Conservation (phyloP, 1,284 basidiomycete genomes). For the Ceratobasidium sp. region DNA sequence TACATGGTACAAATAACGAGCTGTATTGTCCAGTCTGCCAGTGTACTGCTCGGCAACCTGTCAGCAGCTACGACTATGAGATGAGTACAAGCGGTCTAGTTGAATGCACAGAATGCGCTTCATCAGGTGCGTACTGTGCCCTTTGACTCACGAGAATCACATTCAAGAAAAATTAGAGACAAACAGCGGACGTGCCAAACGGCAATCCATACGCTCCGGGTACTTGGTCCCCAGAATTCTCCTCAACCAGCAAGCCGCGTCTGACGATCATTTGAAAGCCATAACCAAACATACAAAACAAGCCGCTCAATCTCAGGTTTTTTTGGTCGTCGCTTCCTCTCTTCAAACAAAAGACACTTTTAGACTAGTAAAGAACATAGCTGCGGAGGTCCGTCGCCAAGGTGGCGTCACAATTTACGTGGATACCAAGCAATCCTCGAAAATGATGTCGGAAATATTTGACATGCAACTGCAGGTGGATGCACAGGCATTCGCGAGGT, state of each 20-base stretch:
- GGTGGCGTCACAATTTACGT: neutral
- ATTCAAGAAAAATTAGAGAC: neutral
- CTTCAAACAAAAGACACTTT: conserved; percentile 1
- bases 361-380: conserved; percentile 2
- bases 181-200: neutral
- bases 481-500: neutral
- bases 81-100: neutral
- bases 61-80: neutral
- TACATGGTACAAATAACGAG: neutral
- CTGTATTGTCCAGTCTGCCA: neutral
- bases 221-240: conserved; percentile 8
- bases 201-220: neutral
- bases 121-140: neutral
- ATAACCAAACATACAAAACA: neutral
- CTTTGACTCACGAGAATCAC: neutral
- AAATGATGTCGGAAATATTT: neutral
- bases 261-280: no score
- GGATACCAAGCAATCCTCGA: neutral
- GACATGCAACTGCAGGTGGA: neutral
- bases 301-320: neutral
- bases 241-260: neutral
- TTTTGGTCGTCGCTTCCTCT: conserved; percentile 2
- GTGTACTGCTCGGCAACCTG: neutral
- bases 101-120: neutral
- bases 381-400: neutral